Conservation (phyloP, 2,329 filamentous ascomycete genomes). For the Aquanectria penicillioides region DNA sequence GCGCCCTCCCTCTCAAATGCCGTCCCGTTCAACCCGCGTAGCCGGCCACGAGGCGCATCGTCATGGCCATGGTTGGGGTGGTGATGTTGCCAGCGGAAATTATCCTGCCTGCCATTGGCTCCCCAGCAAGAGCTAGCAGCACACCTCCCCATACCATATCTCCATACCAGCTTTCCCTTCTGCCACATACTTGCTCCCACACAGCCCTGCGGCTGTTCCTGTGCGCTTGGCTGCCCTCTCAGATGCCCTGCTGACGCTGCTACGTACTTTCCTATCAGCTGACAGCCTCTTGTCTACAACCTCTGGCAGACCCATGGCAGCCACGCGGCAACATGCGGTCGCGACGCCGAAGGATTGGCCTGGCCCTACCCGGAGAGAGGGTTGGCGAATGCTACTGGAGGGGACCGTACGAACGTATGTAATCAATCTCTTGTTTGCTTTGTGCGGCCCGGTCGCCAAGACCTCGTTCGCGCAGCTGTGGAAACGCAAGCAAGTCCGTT, state of each 20-base stretch:
- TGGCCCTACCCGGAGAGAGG: not conserved
- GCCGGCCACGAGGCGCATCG: conserved; percentile 3
- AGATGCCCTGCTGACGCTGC: conserved; percentile 9
- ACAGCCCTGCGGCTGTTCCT: not conserved
- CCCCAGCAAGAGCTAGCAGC: not conserved
- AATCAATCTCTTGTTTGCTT: not conserved
- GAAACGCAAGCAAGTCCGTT: not conserved
- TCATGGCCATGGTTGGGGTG: conserved; percentile 3
- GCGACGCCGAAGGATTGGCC: conserved; percentile 1
- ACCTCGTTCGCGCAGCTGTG: conserved; percentile 8
- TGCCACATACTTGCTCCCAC: conserved; percentile 3
- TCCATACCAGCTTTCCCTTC: conserved; percentile 14
- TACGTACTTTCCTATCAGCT: conserved; percentile 17
- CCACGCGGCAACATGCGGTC: conserved; percentile 4
- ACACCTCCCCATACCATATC: too few species aligned
- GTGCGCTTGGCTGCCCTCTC: not conserved
- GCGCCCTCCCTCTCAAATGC: too few species aligned
- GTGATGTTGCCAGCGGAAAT: conserved; percentile 16
- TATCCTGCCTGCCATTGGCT: conserved; percentile 11
- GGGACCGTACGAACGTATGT: not conserved
- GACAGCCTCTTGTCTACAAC: not conserved
- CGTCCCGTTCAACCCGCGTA: not conserved
- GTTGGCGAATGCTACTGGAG: not conserved
- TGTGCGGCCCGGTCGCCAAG: conserved; percentile 14
- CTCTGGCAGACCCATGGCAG: not conserved